Conservation (phyloP, 225 moss, liverwort and hornwort genomes). For the Marchantia polymorpha region DNA sequence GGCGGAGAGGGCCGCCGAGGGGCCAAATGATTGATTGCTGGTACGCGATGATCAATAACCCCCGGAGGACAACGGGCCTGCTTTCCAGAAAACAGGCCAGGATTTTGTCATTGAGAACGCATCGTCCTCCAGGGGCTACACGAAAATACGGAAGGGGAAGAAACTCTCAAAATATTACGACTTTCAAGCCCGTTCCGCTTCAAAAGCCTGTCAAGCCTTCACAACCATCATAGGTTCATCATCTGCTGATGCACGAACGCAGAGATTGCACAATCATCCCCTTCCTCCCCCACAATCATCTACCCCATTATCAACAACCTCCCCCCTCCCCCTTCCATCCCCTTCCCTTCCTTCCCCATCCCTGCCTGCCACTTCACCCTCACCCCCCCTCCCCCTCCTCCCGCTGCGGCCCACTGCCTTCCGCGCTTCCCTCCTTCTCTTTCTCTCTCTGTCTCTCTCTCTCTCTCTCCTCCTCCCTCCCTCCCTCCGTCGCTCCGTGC, state of each 20-base stretch:
- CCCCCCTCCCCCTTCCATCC: slow-evolving; percentile 14
- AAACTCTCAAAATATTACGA: slow-evolving; percentile 7
- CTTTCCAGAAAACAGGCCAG: slow-evolving; percentile 13
- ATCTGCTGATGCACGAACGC: slow-evolving; percentile 29
- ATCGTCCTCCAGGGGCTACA: slow-evolving; percentile 18
- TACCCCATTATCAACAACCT: slow-evolving; percentile 25
- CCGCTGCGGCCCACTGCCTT: neutral
- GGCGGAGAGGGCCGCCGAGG: neutral
- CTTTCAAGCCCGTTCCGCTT: neutral
- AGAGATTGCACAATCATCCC: slow-evolving; percentile 26
- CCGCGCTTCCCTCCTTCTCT: slow-evolving; percentile 11
- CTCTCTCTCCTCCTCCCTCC: too few relatives aligned
- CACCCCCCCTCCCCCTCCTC: neutral
- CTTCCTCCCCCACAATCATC: slow-evolving; percentile 27
- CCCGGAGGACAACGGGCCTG: slow-evolving; percentile 17
- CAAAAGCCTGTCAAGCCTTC: slow-evolving; percentile 18
- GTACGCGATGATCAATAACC: slow-evolving; percentile 12
- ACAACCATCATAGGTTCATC: slow-evolving; percentile 28
- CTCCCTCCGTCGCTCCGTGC: neutral
- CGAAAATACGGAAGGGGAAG: neutral
- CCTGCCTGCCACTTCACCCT: neutral
- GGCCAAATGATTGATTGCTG: neutral
- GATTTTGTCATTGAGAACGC: neutral
- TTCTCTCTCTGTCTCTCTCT: neutral
- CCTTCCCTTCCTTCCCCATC: neutral